Percentiles rank a stretch among this genome's conserved stretches.
phyloP scores from a whole-genome alignment of 768 basidiomycete species.

The Pulveroboletus sp. region DNA sequence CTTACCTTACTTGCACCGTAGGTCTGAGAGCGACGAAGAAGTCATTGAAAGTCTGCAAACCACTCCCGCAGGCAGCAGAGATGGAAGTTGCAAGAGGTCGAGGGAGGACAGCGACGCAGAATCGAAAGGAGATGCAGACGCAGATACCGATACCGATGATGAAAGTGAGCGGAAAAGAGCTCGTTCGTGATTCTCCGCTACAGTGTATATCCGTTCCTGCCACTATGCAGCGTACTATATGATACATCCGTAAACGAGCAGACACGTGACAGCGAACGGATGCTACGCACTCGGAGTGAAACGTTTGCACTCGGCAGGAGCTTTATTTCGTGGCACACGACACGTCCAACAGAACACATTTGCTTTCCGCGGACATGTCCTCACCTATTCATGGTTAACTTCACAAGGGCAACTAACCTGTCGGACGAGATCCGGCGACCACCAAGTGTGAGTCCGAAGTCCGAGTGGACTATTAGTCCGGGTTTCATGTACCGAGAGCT shows the following conservation, averaged over 20 bases:
- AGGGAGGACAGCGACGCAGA: conserved; percentile 6
- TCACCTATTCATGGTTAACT: no score
- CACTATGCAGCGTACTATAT: background rate
- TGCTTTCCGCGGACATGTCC: conserved; percentile 21
- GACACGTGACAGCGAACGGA: no score
- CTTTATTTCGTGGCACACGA: background rate
- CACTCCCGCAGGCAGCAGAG: conserved; percentile 18
- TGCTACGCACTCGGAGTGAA: no score
- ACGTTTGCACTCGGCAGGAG: no score
- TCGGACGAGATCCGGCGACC: conserved; percentile 7
- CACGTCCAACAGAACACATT: conserved; percentile 25
- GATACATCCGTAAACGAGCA: background rate
- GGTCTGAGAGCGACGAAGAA: conserved; percentile 24
- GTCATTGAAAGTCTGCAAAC: conserved; percentile 22
- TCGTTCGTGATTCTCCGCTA: conserved; percentile 2
- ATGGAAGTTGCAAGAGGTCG: conserved; percentile 13
- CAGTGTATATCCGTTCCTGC: background rate
- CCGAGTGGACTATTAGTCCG: no score
- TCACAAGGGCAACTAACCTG: background rate
- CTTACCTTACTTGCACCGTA: conserved; percentile 7
- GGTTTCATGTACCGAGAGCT: conserved; percentile 59
- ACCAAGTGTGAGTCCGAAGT: conserved; percentile 59
- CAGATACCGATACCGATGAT: background rate
- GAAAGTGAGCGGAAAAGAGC: conserved; percentile 12
- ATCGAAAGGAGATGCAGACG: background rate